These are phyloP conservation scores for Linnemannia hyalina DNA, from an alignment of 192 early-diverging fungal genomes.

Conservation along the genomic window DNA sequence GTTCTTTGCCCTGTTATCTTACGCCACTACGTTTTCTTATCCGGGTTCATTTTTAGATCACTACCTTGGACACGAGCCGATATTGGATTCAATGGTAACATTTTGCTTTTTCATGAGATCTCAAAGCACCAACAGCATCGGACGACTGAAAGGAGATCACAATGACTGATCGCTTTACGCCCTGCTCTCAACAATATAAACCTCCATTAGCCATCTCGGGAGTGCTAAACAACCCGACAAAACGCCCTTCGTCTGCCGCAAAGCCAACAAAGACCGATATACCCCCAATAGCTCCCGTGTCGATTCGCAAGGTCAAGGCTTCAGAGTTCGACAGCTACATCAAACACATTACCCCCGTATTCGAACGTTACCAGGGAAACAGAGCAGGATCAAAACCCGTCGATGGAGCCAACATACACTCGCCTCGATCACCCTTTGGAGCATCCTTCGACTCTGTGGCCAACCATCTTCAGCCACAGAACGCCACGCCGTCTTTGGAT, in stretches of 20 bases:
- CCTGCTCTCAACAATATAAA: background rate
- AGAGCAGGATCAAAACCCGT: constrained; percentile 51
- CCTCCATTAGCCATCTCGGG: constrained; percentile 62
- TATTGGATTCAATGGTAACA: constrained; percentile 85
- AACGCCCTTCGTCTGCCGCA: constrained; percentile 55
- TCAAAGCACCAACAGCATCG: background rate
- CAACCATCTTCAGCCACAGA: constrained; percentile 46
- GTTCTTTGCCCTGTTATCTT: background rate
- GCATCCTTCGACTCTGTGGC: constrained; percentile 64
- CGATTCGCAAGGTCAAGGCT: constrained; percentile 75
- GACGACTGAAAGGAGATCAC: background rate
- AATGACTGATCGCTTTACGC: background rate
- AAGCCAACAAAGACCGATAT: constrained; percentile 71
- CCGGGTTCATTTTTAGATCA: constrained; percentile 15
- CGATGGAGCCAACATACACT: constrained; percentile 50
- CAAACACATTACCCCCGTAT: constrained; percentile 76
- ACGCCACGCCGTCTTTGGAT: constrained; percentile 48
- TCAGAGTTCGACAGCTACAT: constrained; percentile 92
- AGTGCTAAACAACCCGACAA: constrained; percentile 79
- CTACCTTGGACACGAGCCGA: constrained; percentile 64
- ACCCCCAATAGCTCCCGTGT: constrained; percentile 67
- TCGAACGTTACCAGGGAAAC: constrained; percentile 86
- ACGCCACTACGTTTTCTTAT: background rate
- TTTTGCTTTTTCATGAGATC: constrained; percentile 29
- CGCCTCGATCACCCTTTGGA: constrained; percentile 60